Evolutionary conservation across 345 rosid genomes (phyloP).

Genomic region (Brassica rapa): DNA sequence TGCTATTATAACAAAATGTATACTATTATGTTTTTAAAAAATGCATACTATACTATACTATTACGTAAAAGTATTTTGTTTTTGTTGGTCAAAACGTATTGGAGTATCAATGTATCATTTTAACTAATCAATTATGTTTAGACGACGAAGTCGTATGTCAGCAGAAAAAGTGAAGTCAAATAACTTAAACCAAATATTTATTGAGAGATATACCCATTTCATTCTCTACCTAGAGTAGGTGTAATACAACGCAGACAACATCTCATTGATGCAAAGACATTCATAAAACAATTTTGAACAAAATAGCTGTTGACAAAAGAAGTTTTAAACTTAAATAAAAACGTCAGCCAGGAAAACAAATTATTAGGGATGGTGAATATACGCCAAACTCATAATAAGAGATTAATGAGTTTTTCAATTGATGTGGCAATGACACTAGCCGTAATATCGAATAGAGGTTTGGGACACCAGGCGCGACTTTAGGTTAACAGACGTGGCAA

Average conservation of each 20-base stretch:
- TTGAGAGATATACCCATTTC: not conserved
- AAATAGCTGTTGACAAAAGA: not conserved
- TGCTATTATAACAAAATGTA: not conserved
- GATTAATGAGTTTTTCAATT: constrained; percentile 7
- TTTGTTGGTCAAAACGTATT: not conserved
- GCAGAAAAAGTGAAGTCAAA: not conserved
- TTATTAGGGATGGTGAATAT: constrained; percentile 12
- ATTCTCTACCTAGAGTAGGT: constrained; percentile 11
- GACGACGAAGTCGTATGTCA: not conserved
- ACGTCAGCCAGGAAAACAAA: not conserved
- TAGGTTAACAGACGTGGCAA: constrained; percentile 36
- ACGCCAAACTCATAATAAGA: constrained; percentile 29
- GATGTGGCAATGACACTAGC: constrained; percentile 17
- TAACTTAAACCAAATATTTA: not conserved
- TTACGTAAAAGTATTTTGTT: not conserved
- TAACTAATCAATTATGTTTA: not conserved
- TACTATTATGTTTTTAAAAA: no score
- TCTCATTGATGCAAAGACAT: not conserved
- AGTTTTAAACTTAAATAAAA: not conserved
- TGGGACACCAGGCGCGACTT: constrained; percentile 19
- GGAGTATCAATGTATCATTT: not conserved
- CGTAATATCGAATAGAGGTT: constrained; percentile 9
- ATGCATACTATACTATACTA: no score
- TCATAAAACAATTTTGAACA: not conserved
- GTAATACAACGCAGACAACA: not conserved